Conservation (phyloP, 352 stramenopile genomes). For the Pythium apleroticum region DNA sequence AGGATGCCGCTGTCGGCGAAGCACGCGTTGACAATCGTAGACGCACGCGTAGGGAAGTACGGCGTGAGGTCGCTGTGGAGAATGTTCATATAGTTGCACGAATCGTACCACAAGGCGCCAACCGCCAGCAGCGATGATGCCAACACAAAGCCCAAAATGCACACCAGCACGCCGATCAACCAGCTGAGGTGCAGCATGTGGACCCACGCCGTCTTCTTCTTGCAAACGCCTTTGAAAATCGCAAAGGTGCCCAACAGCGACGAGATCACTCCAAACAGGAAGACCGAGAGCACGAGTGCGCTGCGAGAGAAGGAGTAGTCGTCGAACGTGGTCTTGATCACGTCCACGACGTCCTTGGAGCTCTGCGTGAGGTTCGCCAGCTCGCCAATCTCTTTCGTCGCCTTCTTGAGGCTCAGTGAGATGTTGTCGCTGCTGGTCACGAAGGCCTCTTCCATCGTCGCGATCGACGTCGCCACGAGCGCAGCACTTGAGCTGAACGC, state of each 20-base stretch:
- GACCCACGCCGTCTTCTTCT: conserved; percentile 70
- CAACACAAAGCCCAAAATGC: conserved; percentile 77
- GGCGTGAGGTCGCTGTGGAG: conserved; percentile 68
- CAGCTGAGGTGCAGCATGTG: conserved; percentile 79
- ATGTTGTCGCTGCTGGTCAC: conserved; percentile 41
- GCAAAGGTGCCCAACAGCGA: conserved; percentile 64
- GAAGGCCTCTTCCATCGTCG: conserved; percentile 43
- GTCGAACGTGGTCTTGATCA: conserved; percentile 68
- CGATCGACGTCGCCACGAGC: conserved; percentile 33
- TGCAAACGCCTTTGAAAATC: conserved; percentile 76
- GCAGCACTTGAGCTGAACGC: conserved; percentile 27
- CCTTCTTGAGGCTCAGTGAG: conserved; percentile 40
- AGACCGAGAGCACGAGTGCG: conserved; percentile 74
- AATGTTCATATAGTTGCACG: conserved; percentile 84
- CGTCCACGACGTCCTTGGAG: conserved; percentile 55
- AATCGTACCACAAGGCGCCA: conserved; percentile 75
- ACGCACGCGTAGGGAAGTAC: conserved; percentile 63
- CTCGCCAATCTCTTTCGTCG: conserved; percentile 45
- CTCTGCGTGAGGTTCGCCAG: conserved; percentile 54
- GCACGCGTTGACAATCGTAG: conserved; percentile 62
- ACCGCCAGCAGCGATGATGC: conserved; percentile 71
- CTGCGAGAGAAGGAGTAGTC: conserved; percentile 76
- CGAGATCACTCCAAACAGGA: conserved; percentile 69
- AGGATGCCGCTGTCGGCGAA: conserved; percentile 71
- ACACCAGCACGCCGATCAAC: conserved; percentile 68